These are phyloP conservation scores for Verticillium tricorpus DNA, from an alignment of 2,329 filamentous ascomycete genomes.

Conservation along the genomic window DNA sequence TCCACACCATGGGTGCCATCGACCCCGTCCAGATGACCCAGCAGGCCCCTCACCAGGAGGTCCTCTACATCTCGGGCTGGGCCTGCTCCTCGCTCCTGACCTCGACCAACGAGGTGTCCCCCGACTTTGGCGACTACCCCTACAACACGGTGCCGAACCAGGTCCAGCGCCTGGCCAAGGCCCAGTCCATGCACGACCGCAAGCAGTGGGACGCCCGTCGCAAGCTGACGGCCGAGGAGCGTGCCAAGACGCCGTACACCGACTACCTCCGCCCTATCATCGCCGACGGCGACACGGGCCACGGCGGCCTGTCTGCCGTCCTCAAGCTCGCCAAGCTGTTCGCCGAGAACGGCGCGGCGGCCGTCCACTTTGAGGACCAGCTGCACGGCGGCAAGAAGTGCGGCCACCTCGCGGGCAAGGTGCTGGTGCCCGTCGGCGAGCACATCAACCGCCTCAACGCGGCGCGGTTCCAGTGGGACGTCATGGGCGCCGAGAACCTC, in stretches of 20 bases:
- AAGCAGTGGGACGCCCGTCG: conserved; percentile 87
- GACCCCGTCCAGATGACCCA: conserved; percentile 99
- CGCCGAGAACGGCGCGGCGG: conserved; percentile 92
- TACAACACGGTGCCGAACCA: conserved; percentile 99
- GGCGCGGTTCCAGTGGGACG: conserved; percentile 93
- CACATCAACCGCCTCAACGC: conserved; percentile 95
- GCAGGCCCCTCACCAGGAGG: conserved; percentile 91
- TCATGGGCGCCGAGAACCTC: conserved; percentile 94
- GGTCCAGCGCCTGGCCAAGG: conserved; percentile 92
- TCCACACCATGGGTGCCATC: conserved; percentile 97
- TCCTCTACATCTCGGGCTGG: conserved; percentile 95
- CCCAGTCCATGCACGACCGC: conserved; percentile 93
- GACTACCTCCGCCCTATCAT: conserved; percentile 95
- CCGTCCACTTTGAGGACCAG: conserved; percentile 97
- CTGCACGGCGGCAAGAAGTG: conserved; percentile 98
- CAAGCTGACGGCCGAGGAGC: conserved; percentile 69
- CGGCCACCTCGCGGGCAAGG: conserved; percentile 92
- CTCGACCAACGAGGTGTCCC: conserved; percentile 92
- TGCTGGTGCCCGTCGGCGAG: conserved; percentile 87
- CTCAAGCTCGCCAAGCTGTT: conserved; percentile 97
- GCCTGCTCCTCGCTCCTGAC: conserved; percentile 92
- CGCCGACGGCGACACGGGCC: conserved; percentile 93
- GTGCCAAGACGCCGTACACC: conserved; percentile 72
- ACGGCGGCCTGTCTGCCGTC: conserved; percentile 88
- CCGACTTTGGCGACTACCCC: conserved; percentile 97